These are phyloP conservation scores for Trichoderma afroharzianum DNA, from an alignment of 2,329 filamentous ascomycete species.

Conservation along the genomic window DNA sequence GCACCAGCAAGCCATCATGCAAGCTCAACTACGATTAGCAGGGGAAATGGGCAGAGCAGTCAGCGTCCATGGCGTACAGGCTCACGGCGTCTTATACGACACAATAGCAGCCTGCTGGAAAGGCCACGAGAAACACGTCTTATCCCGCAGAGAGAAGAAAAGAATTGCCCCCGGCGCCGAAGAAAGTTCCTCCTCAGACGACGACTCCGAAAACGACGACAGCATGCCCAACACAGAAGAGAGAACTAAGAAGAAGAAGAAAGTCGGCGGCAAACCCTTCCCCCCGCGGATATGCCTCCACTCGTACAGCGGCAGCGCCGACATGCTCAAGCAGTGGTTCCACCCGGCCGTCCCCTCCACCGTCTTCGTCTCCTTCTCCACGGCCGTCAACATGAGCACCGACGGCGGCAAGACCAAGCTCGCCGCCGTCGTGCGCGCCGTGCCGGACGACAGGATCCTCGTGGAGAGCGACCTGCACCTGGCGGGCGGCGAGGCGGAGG, in stretches of 20 bases:
- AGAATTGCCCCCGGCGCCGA: slow-evolving; percentile 47
- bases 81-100: slow-evolving; percentile 68
- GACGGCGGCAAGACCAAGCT: slow-evolving; percentile 45
- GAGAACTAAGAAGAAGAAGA: slow-evolving; percentile 9
- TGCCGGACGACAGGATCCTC: slow-evolving; percentile 76
- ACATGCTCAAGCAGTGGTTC: slow-evolving; percentile 75
- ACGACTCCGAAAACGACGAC: slow-evolving; percentile 19
- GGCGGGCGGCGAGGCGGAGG: slow-evolving; percentile 79
- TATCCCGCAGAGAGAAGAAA: slow-evolving; percentile 57
- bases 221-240: slow-evolving; percentile 11
- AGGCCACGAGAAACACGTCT: slow-evolving; percentile 61
- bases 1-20: slow-evolving; percentile 66
- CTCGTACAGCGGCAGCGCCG: slow-evolving; percentile 78
- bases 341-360: slow-evolving; percentile 67
- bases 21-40: slow-evolving; percentile 67
- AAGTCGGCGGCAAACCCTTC: slow-evolving; percentile 53
- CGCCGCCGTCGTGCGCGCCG: slow-evolving; percentile 62
- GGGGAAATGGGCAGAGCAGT: slow-evolving; percentile 63
- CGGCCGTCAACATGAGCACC: slow-evolving; percentile 71
- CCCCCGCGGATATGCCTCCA: slow-evolving; percentile 90
- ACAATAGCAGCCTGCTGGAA: slow-evolving; percentile 64
- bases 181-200: slow-evolving; percentile 30
- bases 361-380: slow-evolving; percentile 87
- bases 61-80: slow-evolving; percentile 71
- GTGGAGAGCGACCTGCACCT: slow-evolving; percentile 87